phyloP scores from a whole-genome alignment of 2,329 filamentous ascomycete genomes.

The Nothophaeocryptopus gaeumannii region DNA sequence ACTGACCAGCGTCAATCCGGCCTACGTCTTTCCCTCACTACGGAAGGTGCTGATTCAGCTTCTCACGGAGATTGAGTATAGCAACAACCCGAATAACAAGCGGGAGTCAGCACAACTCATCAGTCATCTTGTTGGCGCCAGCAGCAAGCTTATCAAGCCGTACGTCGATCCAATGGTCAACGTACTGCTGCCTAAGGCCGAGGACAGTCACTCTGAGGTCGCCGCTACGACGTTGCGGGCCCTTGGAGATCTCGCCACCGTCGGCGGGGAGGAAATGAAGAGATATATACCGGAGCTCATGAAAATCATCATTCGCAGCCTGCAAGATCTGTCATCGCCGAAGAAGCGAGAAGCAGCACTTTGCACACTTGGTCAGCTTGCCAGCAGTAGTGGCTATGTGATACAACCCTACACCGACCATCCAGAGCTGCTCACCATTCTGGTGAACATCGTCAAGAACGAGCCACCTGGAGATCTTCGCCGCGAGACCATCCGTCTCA shows the following conservation, averaged over 20 bases:
- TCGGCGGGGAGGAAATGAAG: conserved; percentile 91
- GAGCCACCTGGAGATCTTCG: conserved; percentile 83
- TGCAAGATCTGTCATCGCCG: conserved; percentile 90
- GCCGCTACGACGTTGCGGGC: conserved; percentile 93
- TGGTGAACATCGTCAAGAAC: conserved; percentile 90
- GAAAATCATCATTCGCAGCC: conserved; percentile 88
- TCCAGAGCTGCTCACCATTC: conserved; percentile 83
- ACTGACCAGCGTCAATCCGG: conserved; percentile 84
- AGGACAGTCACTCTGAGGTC: conserved; percentile 79
- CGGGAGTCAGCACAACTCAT: conserved; percentile 94
- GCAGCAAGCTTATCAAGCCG: conserved; percentile 87
- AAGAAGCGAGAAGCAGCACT: conserved; percentile 88
- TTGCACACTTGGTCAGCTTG: conserved; percentile 84
- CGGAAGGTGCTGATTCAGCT: conserved; percentile 95
- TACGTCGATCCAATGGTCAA: conserved; percentile 97
- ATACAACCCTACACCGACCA: conserved; percentile 95
- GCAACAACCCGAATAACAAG: conserved; percentile 88
- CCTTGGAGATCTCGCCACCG: conserved; percentile 88
- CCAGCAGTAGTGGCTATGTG: conserved; percentile 95
- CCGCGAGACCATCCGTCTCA: conserved; percentile 92
- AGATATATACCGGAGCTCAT: conserved; percentile 88
- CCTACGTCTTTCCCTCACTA: conserved; percentile 93
- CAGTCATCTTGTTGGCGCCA: conserved; percentile 87
- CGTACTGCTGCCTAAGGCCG: conserved; percentile 88
- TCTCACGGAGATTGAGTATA: conserved; percentile 93